phyloP scores from a whole-genome alignment of 2,329 filamentous ascomycete genomes.

The Aspergillus oerlinghausenensis region DNA sequence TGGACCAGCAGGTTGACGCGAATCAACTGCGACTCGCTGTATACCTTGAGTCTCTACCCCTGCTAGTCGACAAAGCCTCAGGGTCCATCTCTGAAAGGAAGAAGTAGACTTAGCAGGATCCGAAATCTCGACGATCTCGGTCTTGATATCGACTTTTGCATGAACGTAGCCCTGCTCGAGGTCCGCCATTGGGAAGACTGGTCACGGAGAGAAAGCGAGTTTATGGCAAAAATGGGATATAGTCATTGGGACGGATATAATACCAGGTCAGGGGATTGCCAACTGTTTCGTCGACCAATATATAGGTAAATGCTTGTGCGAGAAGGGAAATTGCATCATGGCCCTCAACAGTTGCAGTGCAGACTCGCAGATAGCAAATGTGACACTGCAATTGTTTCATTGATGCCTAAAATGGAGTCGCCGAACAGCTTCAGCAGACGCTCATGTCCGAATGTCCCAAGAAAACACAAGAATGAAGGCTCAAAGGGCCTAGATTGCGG shows the following conservation, averaged over 20 bases:
- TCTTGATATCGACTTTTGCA: not conserved
- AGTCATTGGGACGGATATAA: not conserved
- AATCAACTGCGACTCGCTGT: constrained; percentile 6
- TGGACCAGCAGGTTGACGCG: constrained; percentile 3
- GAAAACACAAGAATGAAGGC: not conserved
- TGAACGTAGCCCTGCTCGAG: not conserved
- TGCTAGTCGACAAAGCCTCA: not conserved
- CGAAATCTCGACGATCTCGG: not conserved
- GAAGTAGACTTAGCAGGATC: not conserved
- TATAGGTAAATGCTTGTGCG: not conserved
- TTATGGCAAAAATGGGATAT: not conserved
- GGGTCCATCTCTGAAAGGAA: not conserved
- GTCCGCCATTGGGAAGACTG: not conserved
- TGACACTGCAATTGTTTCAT: not conserved
- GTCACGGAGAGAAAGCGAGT: not conserved
- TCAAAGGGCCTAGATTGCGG: not conserved
- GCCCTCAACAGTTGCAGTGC: not conserved
- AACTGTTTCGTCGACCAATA: not conserved
- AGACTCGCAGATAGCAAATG: not conserved
- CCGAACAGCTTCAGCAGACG: not conserved
- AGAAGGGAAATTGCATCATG: not conserved
- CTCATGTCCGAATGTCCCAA: not conserved
- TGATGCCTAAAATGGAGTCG: not conserved
- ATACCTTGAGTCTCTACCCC: constrained; percentile 12
- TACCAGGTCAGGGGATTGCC: not conserved